phyloP scores from a whole-genome alignment of 2,329 filamentous ascomycete genomes.

The Stagonosporopsis chrysanthemi region DNA sequence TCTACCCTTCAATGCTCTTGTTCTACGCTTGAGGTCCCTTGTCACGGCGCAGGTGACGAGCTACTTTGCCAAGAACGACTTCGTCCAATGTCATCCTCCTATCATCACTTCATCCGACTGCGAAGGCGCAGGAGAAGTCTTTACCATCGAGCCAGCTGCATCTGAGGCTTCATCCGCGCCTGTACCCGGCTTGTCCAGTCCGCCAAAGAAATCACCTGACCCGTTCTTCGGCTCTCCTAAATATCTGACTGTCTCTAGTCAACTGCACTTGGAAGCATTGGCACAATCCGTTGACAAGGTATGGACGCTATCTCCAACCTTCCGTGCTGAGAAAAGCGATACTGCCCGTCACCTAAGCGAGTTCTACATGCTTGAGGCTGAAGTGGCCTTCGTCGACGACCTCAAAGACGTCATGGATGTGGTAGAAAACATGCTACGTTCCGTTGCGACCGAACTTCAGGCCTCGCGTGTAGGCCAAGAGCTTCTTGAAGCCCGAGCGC shows the following conservation, averaged over 20 bases:
- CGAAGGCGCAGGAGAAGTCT: slow-evolving; percentile 94
- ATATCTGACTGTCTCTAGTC: slow-evolving; percentile 93
- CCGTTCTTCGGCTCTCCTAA: slow-evolving; percentile 86
- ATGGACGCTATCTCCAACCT: slow-evolving; percentile 93
- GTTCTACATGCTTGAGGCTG: slow-evolving; percentile 98
- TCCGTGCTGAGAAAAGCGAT: slow-evolving; percentile 84
- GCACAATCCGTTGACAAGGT: slow-evolving; percentile 88
- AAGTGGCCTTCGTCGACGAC: slow-evolving; percentile 78
- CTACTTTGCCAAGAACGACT: slow-evolving; percentile 76
- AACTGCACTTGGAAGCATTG: slow-evolving; percentile 92
- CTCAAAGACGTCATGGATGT: slow-evolving; percentile 77
- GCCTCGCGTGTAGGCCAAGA: slow-evolving; percentile 62
- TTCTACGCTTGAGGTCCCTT: slow-evolving; percentile 84
- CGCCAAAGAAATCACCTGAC: slow-evolving; percentile 36
- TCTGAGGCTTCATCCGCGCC: slow-evolving; percentile 3
- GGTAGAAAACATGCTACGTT: slow-evolving; percentile 79
- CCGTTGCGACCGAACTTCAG: slow-evolving; percentile 60
- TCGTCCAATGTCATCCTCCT: slow-evolving; percentile 87
- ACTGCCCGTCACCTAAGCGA: slow-evolving; percentile 94
- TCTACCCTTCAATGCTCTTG: slow-evolving; percentile 78
- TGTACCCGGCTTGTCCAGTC: slow-evolving; percentile 34
- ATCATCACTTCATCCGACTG: slow-evolving; percentile 97
- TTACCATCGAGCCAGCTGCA: slow-evolving; percentile 64
- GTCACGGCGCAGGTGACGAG: slow-evolving; percentile 74
- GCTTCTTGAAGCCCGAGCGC: slow-evolving; percentile 58